Evolutionary conservation across 345 rosid species (phyloP).

Genomic region (Syzygium aromaticum): DNA sequence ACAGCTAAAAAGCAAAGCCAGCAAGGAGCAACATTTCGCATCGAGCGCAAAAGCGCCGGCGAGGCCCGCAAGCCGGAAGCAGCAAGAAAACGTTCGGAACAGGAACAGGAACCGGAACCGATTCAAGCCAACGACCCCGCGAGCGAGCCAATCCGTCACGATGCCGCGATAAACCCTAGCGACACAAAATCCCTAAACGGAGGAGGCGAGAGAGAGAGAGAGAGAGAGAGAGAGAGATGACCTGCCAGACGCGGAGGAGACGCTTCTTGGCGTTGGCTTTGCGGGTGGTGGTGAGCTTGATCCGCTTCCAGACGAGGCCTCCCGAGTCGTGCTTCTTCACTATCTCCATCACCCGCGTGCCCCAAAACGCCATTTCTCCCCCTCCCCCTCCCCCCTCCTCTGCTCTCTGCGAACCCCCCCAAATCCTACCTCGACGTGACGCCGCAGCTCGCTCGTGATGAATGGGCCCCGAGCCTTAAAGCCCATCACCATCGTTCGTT

Average conservation of each 20-base stretch:
- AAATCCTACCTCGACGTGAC: too few species aligned
- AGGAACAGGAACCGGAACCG: too few species aligned
- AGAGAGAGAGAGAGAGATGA: background rate
- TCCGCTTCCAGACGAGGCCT: slow-evolving; percentile 93
- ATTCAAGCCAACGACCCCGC: too few species aligned
- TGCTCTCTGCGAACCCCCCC: background rate
- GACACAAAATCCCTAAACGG: background rate
- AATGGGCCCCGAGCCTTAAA: too few species aligned
- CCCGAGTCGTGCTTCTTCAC: slow-evolving; percentile 94
- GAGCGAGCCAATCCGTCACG: background rate
- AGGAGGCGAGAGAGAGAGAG: background rate
- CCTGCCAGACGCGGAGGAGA: slow-evolving; percentile 97
- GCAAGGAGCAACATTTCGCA: background rate
- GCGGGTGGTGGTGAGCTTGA: slow-evolving; percentile 87
- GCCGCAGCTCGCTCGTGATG: too few species aligned
- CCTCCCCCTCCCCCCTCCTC: background rate
- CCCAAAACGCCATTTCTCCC: slow-evolving; percentile 53
- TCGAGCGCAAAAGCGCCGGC: background rate
- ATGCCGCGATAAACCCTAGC: background rate
- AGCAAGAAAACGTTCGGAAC: background rate
- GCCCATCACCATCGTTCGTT: too few species aligned
- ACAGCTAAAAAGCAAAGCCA: background rate
- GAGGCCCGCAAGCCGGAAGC: background rate
- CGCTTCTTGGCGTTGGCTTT: slow-evolving; percentile 96
- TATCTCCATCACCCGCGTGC: slow-evolving; percentile 73